Evolutionary conservation across 257 asterid genomes (phyloP).

Genomic region (Prunella vulgaris): DNA sequence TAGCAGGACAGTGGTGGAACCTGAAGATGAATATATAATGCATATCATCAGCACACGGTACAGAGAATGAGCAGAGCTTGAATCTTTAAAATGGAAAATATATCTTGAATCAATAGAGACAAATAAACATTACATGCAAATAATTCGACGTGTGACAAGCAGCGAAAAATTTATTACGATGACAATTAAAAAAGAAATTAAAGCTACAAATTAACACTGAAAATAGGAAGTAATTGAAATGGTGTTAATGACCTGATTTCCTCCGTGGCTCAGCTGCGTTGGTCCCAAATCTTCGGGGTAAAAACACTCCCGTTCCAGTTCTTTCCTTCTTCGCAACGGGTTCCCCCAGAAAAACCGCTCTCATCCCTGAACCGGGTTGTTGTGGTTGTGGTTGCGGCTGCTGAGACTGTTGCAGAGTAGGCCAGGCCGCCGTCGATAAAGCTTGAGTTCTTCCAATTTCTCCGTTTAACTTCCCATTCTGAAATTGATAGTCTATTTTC

Average conservation of each 20-base stretch:
- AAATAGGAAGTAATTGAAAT: neutral
- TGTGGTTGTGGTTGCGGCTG: constrained; percentile 27
- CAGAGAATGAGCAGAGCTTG: neutral
- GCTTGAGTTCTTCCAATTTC: constrained; percentile 10
- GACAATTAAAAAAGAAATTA: neutral
- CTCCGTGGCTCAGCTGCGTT: constrained; percentile 35
- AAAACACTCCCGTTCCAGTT: constrained; percentile 84
- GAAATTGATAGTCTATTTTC: constrained; percentile 30
- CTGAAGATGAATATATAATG: constrained; percentile 26
- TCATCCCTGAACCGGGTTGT: constrained; percentile 51
- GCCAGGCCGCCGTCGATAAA: constrained; percentile 44
- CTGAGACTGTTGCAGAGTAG: constrained; percentile 43
- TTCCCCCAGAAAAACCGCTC: constrained; percentile 60
- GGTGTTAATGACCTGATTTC: constrained; percentile 40
- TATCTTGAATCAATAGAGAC: neutral
- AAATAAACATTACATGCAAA: neutral
- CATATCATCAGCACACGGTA: constrained; percentile 1
- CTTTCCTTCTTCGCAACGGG: constrained; percentile 47
- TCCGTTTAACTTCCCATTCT: constrained; percentile 22
- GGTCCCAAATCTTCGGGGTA: constrained; percentile 51
- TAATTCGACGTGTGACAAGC: neutral
- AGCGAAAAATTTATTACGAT: neutral
- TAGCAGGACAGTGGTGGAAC: constrained; percentile 45
- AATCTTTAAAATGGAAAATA: neutral
- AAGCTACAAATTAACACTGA: neutral